Base-by-base conservation (phyloP, 257 asterid genomes). In the Salvia miltiorrhiza region DNA sequence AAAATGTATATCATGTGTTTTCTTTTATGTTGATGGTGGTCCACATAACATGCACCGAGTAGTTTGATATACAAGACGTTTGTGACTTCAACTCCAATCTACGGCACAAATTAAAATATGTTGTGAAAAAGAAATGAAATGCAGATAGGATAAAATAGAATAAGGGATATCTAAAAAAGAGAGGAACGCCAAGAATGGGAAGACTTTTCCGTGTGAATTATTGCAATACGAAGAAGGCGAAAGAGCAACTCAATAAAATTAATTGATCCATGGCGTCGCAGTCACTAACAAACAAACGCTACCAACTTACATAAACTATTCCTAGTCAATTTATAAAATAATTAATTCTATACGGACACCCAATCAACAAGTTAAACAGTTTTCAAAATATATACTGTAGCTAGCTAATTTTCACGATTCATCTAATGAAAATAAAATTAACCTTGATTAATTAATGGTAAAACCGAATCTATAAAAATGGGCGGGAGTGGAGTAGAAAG, bases 381-480 rank as follows among this genome's bases (percentile, higher is more conserved):
- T 3, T n/a, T n/a, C n/a, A n/a, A 9, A 43, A 7, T 9, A 40
- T n/a, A 59, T 13, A 7, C 0, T 30, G 4, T 30, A 4, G 4
- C 7, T 3, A 5, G 0, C 35, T 3, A n/a, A 23, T 4, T n/a
- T 32, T 9, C 12, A 24, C 20, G 20, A 47, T 10, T 12, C 13
- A 16, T 7, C 52, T 61, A 33, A 32, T 47, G 6, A 45, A 47
- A n/a, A 17, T 56, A 10, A 24, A 35, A 26, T 40, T 44, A 49
- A 70, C 71, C 52, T 9, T 17, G 76, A 59, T 57, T 70, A 50
- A 59, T 68, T 69, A 44, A 57, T 20, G 76, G 82, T 69, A 59
- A 69, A 69, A 48, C 12, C 28, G 41, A 73, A 69, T 48, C 76
- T 79, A 79, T 79, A 79, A 65, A 74, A 32, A 14, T 77, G 62